Base-by-base conservation (phyloP, 768 basidiomycete species). In the Chlorophyllum brunneum region DNA sequence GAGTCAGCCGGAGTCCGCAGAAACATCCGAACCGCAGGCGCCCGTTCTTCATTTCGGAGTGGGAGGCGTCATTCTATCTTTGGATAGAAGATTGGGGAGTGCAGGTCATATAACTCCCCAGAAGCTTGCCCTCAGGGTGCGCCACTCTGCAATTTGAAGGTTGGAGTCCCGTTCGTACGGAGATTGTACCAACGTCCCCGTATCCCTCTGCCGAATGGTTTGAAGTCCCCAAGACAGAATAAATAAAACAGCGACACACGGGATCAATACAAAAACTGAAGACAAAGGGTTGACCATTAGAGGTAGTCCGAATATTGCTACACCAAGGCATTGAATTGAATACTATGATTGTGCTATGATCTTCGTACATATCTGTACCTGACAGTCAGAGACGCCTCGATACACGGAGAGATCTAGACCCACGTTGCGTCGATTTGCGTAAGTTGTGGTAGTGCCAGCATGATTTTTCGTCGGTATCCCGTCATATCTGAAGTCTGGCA, bases 371-470 rank as follows among this genome's bases (percentile, higher is more conserved):
- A 53, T 13, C 51, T 53, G 26, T 18, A n/a, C 27, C 15, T 23
- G 27, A 16, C 7, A 5, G 44, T 39, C 23, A 30, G 7, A 23
- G 36, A 39, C 18, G 4, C 7, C 9, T 38, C 26, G 27, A 13
- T 2, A 22, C 11, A 6, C 37, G 5, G 5, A 53, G 15, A 40
- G 22, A 55, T 22, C 9, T 42, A 13, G 33, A 83, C 93, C 56
- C 63, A 98, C 87, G 90, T 98, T 36, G 97, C 97, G 68, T 99
- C 97, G 45, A 99, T 86, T 69, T 99, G 97, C 62, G 82, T 82
- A 51, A 98, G 69, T 61, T 95, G 91, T 0, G 95, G 95, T 18
- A 97, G 72, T 2, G 85, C 84, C 33, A 98, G 70, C 65, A 89
- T 92, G 48, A 98, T 77, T 71, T 97, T 99, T 48, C 95, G 75